A percentile compares a stretch with the other conserved stretches of the same genome.
phyloP scores from a whole-genome alignment of 2,329 filamentous ascomycete species.

The Endothia cerciana region DNA sequence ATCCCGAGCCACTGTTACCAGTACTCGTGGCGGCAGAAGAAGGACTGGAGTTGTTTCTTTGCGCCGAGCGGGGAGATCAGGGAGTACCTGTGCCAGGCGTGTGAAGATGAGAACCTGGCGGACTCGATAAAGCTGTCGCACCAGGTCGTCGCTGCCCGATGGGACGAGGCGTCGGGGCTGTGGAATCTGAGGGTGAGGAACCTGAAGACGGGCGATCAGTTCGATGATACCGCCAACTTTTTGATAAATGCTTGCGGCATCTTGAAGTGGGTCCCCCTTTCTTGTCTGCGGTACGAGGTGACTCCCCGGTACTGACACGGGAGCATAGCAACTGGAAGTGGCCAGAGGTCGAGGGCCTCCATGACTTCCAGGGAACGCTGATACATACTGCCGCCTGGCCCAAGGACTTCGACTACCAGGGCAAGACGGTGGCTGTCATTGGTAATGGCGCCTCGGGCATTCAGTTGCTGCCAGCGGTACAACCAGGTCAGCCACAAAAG shows the following conservation, averaged over 20 bases:
- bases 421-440: conserved; percentile 59
- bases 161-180: conserved; percentile 47
- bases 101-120: conserved; percentile 51
- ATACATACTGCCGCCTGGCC: conserved; percentile 61
- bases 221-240: conserved; percentile 52
- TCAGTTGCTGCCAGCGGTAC: conserved; percentile 57
- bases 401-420: conserved; percentile 50
- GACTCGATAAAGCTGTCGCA: conserved; percentile 49
- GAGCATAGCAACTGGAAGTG: conserved; percentile 53
- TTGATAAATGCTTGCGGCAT: conserved; percentile 55
- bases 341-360: conserved; percentile 52
- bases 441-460: conserved; percentile 60
- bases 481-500: conserved; percentile 40
- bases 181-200: conserved; percentile 49
- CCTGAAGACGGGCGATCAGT: conserved; percentile 43
- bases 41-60: conserved; percentile 62
- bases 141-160: conserved; percentile 46
- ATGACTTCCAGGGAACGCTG: conserved; percentile 51
- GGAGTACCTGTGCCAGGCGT: conserved; percentile 53
- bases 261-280: conserved; percentile 49
- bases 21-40: conserved; percentile 64
- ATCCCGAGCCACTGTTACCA: conserved; percentile 65
- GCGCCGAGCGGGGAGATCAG: conserved; percentile 58
- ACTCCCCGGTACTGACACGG: background rate
- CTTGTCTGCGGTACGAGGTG: background rate